phyloP scores from a whole-genome alignment of 2,329 filamentous ascomycete genomes.

The Blumeria hordei region DNA sequence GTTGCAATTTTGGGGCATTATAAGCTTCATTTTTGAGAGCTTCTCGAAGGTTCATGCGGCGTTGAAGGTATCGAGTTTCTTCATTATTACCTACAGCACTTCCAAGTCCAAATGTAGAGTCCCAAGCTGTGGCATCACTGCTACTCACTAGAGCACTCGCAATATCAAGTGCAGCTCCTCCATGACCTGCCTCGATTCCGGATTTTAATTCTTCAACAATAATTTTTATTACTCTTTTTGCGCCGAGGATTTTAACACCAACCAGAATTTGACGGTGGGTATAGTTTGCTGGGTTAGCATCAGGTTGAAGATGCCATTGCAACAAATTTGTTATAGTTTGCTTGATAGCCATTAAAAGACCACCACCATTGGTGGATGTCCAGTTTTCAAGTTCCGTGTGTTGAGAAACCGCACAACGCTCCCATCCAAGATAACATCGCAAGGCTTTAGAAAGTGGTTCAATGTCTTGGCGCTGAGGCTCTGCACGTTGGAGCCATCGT shows the following conservation, averaged over 20 bases:
- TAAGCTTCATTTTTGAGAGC: slow-evolving; percentile 12
- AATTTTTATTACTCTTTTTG: slow-evolving; percentile 30
- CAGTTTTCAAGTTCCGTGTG: slow-evolving; percentile 45
- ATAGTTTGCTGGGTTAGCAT: slow-evolving; percentile 36
- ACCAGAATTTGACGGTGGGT: slow-evolving; percentile 46
- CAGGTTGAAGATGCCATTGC: slow-evolving; percentile 38
- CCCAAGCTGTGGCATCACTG: slow-evolving; percentile 23
- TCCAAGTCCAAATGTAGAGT: slow-evolving; percentile 3
- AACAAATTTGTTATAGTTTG: slow-evolving; percentile 37
- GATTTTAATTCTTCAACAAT: slow-evolving; percentile 44
- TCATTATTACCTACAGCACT: not conserved
- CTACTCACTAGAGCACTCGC: slow-evolving; percentile 45
- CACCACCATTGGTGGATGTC: slow-evolving; percentile 30
- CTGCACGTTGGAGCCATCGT: slow-evolving; percentile 37
- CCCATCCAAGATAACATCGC: slow-evolving; percentile 28
- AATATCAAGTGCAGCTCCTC: slow-evolving; percentile 40
- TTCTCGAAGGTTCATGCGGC: slow-evolving; percentile 13
- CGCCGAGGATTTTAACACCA: slow-evolving; percentile 34
- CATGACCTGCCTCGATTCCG: slow-evolving; percentile 33
- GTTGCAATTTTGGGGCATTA: slow-evolving; percentile 10
- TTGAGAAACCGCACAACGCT: slow-evolving; percentile 36
- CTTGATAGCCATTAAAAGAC: slow-evolving; percentile 31
- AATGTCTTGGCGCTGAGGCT: slow-evolving; percentile 43
- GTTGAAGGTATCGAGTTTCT: slow-evolving; percentile 5
- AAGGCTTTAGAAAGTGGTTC: slow-evolving; percentile 44